phyloP scores from a whole-genome alignment of 345 rosid genomes.

The Streptanthus diversifolius region DNA sequence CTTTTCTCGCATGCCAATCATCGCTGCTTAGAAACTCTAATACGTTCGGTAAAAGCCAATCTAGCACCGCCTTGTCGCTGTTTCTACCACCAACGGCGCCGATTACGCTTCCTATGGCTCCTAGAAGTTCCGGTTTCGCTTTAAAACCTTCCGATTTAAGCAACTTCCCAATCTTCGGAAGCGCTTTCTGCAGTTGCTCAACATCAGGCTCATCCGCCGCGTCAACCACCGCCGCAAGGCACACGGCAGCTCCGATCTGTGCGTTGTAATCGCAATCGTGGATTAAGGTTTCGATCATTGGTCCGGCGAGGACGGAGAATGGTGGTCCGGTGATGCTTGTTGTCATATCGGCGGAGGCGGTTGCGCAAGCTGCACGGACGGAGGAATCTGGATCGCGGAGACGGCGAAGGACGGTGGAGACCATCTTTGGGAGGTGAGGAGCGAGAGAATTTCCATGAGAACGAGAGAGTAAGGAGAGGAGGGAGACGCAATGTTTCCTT shows the following conservation, averaged over 20 bases:
- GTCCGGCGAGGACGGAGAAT: constrained; percentile 54
- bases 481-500: constrained; percentile 71
- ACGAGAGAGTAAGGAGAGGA: constrained; percentile 66
- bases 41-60: constrained; percentile 63
- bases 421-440: constrained; percentile 72
- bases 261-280: constrained; percentile 67
- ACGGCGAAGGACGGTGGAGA: constrained; percentile 70
- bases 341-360: constrained; percentile 67
- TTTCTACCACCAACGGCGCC: constrained; percentile 53
- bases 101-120: constrained; percentile 60
- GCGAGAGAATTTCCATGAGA: constrained; percentile 74
- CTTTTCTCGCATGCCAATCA: constrained; percentile 87
- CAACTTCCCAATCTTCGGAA: constrained; percentile 70
- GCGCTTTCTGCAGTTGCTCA: constrained; percentile 55
- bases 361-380: constrained; percentile 77
- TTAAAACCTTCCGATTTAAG: constrained; percentile 65
- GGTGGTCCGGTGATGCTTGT: constrained; percentile 50
- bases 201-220: constrained; percentile 58
- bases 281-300: constrained; percentile 57
- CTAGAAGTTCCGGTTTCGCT: constrained; percentile 67
- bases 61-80: constrained; percentile 45
- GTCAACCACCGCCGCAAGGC: constrained; percentile 72
- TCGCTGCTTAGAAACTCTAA: constrained; percentile 61
- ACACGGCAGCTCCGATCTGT: constrained; percentile 83
- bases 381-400: constrained; percentile 83